Evolutionary conservation across 768 basidiomycete species (phyloP).

Genomic region (Floccularia luteovirens): DNA sequence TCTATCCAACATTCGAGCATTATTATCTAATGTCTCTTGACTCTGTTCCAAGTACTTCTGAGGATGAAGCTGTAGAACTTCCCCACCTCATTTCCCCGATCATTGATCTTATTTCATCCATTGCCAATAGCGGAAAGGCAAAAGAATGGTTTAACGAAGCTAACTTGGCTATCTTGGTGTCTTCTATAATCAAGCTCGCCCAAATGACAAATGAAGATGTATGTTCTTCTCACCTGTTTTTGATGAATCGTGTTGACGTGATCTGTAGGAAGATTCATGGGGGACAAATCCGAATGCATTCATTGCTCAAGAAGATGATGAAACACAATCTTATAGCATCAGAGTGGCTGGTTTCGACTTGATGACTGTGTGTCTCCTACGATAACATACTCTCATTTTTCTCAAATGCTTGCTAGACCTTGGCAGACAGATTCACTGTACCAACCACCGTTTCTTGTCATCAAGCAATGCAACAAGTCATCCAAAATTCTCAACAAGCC

Average conservation of each 20-base stretch:
- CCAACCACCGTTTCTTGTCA: constrained; percentile 50
- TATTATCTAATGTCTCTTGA: constrained; percentile 56
- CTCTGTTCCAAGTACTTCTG: constrained; percentile 54
- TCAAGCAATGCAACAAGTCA: constrained; percentile 40
- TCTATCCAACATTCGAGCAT: constrained; percentile 52
- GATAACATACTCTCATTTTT: constrained; percentile 4
- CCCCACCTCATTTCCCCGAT: constrained; percentile 72
- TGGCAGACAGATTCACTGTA: constrained; percentile 48
- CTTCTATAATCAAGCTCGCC: constrained; percentile 55
- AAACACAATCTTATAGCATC: constrained; percentile 73
- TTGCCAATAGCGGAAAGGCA: constrained; percentile 56
- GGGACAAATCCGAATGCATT: constrained; percentile 84
- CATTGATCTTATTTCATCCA: constrained; percentile 70
- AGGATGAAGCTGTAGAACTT: constrained; percentile 73
- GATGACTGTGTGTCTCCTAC: constrained; percentile 44
- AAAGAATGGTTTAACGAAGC: constrained; percentile 53
- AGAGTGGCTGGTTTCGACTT: constrained; percentile 84
- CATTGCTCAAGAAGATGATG: constrained; percentile 92
- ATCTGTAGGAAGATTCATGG: constrained; percentile 82
- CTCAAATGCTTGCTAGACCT: constrained; percentile 26
- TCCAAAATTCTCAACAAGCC: constrained; percentile 46
- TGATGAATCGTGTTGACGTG: constrained; percentile 4
- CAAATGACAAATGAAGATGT: constrained; percentile 93
- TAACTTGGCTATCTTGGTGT: constrained; percentile 44
- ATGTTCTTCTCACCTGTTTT: constrained; percentile 14